Percentiles rank a stretch among this genome's conserved stretches.
Conservation (phyloP, 306 rosid genomes). For the Malus sylvestris region DNA sequence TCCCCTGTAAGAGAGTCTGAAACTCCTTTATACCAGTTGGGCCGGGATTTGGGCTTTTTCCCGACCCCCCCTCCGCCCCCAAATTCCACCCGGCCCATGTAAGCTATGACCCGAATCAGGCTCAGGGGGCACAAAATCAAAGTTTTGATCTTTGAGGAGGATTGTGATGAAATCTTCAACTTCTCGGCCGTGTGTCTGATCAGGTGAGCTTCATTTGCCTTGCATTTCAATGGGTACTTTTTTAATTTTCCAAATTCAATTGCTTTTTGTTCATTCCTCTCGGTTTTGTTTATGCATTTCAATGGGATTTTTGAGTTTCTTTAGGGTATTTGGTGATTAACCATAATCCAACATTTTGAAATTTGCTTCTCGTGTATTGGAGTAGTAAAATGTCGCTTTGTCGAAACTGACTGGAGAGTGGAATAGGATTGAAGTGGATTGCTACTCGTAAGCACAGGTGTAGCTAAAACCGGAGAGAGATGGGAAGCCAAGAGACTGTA, state of each 20-base stretch:
- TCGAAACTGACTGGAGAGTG: too few species aligned
- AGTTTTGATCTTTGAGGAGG: neutral
- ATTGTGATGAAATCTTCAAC: neutral
- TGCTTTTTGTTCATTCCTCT: neutral
- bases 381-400: too few species aligned
- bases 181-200: neutral
- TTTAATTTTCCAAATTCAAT: neutral
- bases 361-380: too few species aligned
- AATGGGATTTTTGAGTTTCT: neutral
- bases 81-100: neutral
- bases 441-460: too few species aligned
- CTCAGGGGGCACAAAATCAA: neutral
- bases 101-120: neutral
- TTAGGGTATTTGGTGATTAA: neutral
- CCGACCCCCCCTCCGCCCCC: neutral
- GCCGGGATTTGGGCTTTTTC: neutral
- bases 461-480: too few species aligned
- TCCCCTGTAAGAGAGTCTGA: neutral
- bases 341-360: neutral
- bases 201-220: neutral
- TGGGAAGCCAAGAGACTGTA: too few species aligned
- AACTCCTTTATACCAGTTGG: neutral
- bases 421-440: too few species aligned
- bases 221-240: neutral
- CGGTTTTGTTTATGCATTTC: neutral